Evolutionary conservation across 2,329 filamentous ascomycete species (phyloP), one percentile per base, ranked within the genome.

Genomic region (Graphiopsis chlorocephala): DNA sequence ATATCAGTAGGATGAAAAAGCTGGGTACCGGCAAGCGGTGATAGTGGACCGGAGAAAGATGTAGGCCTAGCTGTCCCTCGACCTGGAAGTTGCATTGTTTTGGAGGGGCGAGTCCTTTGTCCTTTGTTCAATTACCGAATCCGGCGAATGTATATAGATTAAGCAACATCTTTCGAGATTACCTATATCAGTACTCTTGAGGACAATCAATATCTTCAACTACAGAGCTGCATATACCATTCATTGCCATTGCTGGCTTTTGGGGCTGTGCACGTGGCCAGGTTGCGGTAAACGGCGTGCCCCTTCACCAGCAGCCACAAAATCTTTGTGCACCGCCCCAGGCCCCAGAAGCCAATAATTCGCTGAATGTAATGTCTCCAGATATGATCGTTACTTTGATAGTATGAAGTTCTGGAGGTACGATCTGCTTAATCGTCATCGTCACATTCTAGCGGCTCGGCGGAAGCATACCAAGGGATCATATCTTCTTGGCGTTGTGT

Each of bases 341-440:
- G 17, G 3, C 7, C 1, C 17, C 0, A n/a, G 17, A n/a, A n/a
- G 35, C 35, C 38, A 45, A 8, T n/a, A n/a, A n/a, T 45, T 11
- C 5, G 38, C 38, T 20, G 2, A 3, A 3, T 20, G 14, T 4
- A 45, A 12, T 2, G 14, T 20, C n/a, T 20, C 17, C 3, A n/a
- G n/a, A 45, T 2, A 45, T 45, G 38, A n/a, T 45, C 20, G 10
- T 10, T 2, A n/a, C 17, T 3, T 11, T 20, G 38, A 45, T 12
- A 45, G 2, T 4, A 10, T 45, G 7, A 45, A 20, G 38, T 45
- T 17, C 38, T 7, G 17, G 1, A 56, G 52, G 11, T 38, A 33
- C 31, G 20, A 56, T 38, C 53, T 56, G n/a, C 28, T 17, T n/a
- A 38, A 56, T 56, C 53, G 53, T 56, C 53, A 56, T 56, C 53